Evolutionary conservation across 192 early-diverging fungal genomes (phyloP).

Genomic region (Entomortierella chlamydospora): DNA sequence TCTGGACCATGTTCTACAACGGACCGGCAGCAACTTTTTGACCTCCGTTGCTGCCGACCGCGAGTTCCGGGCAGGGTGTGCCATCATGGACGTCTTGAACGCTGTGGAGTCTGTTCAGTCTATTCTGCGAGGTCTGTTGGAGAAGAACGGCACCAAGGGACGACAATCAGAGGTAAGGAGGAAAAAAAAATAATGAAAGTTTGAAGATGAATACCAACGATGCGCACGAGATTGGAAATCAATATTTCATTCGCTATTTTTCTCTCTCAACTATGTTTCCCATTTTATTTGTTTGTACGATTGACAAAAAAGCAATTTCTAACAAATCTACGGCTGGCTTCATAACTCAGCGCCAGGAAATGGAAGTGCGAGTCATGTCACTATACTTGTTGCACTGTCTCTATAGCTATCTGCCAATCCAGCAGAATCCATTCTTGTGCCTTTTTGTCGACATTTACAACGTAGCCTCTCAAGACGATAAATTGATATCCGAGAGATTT

Average conservation of each 20-base stretch:
- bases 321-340: neutral
- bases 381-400: conserved; percentile 43
- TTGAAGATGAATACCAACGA: neutral
- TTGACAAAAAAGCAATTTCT: too few species aligned
- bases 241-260: conserved; percentile 18
- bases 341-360: conserved; percentile 12
- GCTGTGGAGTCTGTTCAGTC: conserved; percentile 49
- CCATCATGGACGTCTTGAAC: conserved; percentile 51
- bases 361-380: conserved; percentile 46
- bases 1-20: conserved; percentile 48
- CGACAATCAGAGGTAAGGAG: conserved; percentile 39
- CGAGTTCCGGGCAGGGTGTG: conserved; percentile 50
- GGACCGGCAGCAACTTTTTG: conserved; percentile 44
- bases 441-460: conserved; percentile 55
- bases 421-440: conserved; percentile 51
- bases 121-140: conserved; percentile 22
- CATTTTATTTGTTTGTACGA: too few species aligned
- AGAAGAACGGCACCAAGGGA: conserved; percentile 19
- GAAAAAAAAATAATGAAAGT: neutral
- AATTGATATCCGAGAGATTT: conserved; percentile 44
- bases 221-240: conserved; percentile 16
- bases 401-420: conserved; percentile 45
- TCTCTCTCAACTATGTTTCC: neutral
- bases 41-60: conserved; percentile 46
- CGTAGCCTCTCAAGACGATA: conserved; percentile 37